Evolutionary conservation across 2,329 filamentous ascomycete genomes (phyloP).

Genomic region (Volutella citrinella): DNA sequence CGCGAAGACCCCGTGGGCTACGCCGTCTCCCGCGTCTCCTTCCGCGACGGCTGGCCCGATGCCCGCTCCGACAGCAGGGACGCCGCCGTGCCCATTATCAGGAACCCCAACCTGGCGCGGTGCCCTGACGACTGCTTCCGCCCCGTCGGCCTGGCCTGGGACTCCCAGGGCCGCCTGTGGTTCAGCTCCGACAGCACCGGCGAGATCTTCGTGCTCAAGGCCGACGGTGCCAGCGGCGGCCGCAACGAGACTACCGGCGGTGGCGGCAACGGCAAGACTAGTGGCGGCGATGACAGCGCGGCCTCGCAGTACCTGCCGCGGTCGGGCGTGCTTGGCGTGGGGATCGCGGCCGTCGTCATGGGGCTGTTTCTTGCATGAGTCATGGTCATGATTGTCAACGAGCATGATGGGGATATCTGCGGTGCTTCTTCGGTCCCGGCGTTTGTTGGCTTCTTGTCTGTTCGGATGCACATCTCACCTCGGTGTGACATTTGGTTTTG

Average conservation of each 20-base stretch:
- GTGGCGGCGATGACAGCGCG: conserved; percentile 16
- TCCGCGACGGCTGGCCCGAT: conserved; percentile 41
- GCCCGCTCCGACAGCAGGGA: conserved; percentile 39
- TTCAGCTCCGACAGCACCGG: conserved; percentile 62
- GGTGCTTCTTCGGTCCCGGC: too few relatives aligned
- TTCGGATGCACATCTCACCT: too few relatives aligned
- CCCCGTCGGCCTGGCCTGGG: conserved; percentile 56
- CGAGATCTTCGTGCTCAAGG: conserved; percentile 58
- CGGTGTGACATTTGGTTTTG: too few relatives aligned
- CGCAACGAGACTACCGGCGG: conserved; percentile 6
- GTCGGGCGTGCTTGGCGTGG: conserved; percentile 21
- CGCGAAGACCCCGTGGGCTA: conserved; percentile 44
- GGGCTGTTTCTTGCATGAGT: conserved; percentile 27
- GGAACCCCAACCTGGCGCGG: conserved; percentile 47
- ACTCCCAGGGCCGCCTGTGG: conserved; percentile 53
- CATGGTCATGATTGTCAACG: not conserved
- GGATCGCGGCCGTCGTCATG: conserved; percentile 24
- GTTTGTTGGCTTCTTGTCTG: too few relatives aligned
- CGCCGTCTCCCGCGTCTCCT: conserved; percentile 39
- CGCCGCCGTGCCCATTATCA: conserved; percentile 51
- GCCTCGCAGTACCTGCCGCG: conserved; percentile 18
- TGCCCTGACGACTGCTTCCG: conserved; percentile 61
- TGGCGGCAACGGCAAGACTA: conserved; percentile 4
- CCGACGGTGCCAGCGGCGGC: conserved; percentile 7
- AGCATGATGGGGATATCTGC: too few relatives aligned